Conservation (phyloP, 2,329 filamentous ascomycete genomes). For the Daldinia sp. region DNA sequence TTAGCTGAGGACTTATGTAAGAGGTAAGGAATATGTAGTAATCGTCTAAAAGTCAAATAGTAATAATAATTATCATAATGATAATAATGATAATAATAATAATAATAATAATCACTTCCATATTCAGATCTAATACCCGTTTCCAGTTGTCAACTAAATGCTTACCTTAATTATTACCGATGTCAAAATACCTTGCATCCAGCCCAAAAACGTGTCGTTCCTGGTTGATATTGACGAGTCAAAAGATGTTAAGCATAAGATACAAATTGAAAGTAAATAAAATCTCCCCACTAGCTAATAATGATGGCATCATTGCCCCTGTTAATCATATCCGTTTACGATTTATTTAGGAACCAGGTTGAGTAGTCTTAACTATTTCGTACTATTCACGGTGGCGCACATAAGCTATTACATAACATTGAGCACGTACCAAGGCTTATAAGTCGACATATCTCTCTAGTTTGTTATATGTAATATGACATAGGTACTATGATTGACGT, state of each 20-base stretch:
- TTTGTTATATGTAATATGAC: not conserved
- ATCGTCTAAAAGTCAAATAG: not conserved
- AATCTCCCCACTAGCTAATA: slow-evolving; percentile 20
- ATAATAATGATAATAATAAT: too few species aligned
- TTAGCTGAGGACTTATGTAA: not conserved
- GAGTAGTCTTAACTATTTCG: not conserved
- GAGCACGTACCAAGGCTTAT: not conserved
- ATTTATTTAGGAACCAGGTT: not conserved
- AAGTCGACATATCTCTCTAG: not conserved
- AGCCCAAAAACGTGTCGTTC: not conserved
- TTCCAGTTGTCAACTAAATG: not conserved
- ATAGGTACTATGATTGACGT: not conserved
- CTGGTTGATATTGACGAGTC: not conserved
- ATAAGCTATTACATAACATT: not conserved
- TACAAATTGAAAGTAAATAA: not conserved
- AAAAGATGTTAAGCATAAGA: slow-evolving; percentile 1
- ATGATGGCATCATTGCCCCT: slow-evolving; percentile 16
- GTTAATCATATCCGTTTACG: slow-evolving; percentile 23
- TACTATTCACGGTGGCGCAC: not conserved
- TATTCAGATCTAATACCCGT: slow-evolving; percentile 12
- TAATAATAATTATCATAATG: slow-evolving; percentile 7
- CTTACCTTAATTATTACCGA: not conserved
- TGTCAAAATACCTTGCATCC: not conserved
- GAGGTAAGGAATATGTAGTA: not conserved
- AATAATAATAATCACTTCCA: slow-evolving; percentile 20